phyloP scores from a whole-genome alignment of 176 grass and related monocot species.

The Alloteropsis semialata region DNA sequence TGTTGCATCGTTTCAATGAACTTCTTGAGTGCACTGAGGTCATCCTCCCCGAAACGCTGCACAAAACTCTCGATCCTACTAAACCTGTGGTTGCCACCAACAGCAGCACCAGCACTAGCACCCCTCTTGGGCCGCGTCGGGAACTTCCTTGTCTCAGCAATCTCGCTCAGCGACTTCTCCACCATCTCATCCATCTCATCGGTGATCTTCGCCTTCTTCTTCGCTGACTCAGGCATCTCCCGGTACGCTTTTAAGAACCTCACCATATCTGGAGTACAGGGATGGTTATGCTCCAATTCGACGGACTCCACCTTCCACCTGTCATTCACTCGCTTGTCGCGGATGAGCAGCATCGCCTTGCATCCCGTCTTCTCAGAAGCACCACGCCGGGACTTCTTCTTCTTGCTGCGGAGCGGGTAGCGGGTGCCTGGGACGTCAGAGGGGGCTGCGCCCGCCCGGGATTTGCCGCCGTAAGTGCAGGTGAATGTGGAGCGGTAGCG shows the following conservation, averaged over 20 bases:
- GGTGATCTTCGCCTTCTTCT: constrained; percentile 54
- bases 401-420: constrained; percentile 43
- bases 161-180: constrained; percentile 51
- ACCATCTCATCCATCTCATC: constrained; percentile 52
- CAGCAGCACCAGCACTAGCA: constrained; percentile 17
- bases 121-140: constrained; percentile 47
- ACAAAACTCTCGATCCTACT: constrained; percentile 25
- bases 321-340: constrained; percentile 48
- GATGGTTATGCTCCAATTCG: constrained; percentile 79
- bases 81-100: constrained; percentile 32
- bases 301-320: constrained; percentile 80
- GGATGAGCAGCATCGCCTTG: constrained; percentile 62
- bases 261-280: constrained; percentile 74
- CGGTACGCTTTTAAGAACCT: constrained; percentile 80
- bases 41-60: constrained; percentile 50
- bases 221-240: constrained; percentile 61
- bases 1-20: constrained; percentile 70
- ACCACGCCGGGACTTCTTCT: constrained; percentile 37
- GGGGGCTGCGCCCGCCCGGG: neutral
- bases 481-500: constrained; percentile 82
- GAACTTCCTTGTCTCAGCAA: constrained; percentile 57
- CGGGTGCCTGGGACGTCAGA: constrained; percentile 14
- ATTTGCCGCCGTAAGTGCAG: constrained; percentile 62
- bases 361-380: constrained; percentile 62
- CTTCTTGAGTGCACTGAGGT: constrained; percentile 44